Percentiles rank a stretch among this genome's conserved stretches.
Evolutionary conservation across 768 basidiomycete species (phyloP).

Genomic region (Strobilomyces dryophilus): DNA sequence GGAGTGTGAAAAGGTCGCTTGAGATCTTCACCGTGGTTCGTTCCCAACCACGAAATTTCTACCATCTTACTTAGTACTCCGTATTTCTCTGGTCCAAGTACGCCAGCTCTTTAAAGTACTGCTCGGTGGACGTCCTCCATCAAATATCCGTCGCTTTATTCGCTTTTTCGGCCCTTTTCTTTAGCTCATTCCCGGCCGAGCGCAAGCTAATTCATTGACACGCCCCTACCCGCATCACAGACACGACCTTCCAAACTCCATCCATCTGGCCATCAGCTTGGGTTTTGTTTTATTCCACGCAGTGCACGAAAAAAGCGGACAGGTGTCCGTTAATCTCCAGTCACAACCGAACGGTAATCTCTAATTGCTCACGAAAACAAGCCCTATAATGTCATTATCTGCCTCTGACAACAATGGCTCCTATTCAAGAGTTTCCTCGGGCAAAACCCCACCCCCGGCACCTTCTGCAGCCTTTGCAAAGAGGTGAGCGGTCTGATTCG

Average conservation of each 20-base stretch:
- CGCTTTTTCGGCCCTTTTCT: constrained; percentile 14
- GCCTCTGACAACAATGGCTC: constrained; percentile 76
- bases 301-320: constrained; percentile 31
- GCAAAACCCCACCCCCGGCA: constrained; percentile 87
- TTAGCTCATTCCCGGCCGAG: constrained; percentile 25
- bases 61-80: constrained; percentile 37
- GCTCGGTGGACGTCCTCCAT: constrained; percentile 28
- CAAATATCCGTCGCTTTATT: constrained; percentile 29
- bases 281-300: constrained; percentile 22
- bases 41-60: constrained; percentile 32
- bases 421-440: constrained; percentile 78
- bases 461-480: constrained; percentile 88
- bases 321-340: constrained; percentile 31
- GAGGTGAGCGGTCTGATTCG: constrained; percentile 47
- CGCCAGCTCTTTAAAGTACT: constrained; percentile 33
- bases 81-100: constrained; percentile 34
- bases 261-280: constrained; percentile 16
- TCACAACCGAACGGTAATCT: constrained; percentile 57
- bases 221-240: constrained; percentile 22
- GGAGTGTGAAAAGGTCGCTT: constrained; percentile 33
- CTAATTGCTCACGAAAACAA: constrained; percentile 61
- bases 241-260: constrained; percentile 25
- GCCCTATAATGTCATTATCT: constrained; percentile 89
- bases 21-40: constrained; percentile 21
- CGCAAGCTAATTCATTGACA: constrained; percentile 31